Evolutionary conservation across 2,329 filamentous ascomycete genomes (phyloP).

Genomic region (Sporothrix pallida): DNA sequence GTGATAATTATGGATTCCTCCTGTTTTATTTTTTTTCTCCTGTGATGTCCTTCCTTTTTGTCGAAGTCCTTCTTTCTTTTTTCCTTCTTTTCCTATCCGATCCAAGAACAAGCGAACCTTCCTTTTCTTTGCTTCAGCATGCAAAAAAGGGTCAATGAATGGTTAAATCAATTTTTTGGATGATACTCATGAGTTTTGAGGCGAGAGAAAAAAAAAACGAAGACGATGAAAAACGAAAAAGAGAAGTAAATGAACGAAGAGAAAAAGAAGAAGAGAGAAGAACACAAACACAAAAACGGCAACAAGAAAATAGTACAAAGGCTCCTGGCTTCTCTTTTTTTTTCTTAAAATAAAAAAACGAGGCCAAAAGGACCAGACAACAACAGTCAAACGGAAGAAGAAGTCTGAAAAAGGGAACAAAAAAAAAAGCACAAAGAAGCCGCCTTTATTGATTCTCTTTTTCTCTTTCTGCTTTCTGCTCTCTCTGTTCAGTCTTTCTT

Average conservation of each 20-base stretch:
- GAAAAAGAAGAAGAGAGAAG: constrained; percentile 9
- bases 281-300: constrained; percentile 46
- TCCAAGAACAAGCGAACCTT: neutral
- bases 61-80: neutral
- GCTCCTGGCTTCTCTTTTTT: constrained; percentile 4
- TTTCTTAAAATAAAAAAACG: neutral
- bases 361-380: constrained; percentile 26
- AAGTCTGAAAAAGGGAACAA: neutral
- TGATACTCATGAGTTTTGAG: constrained; percentile 36
- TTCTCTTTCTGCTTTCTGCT: constrained; percentile 7
- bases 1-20: constrained; percentile 20
- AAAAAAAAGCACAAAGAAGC: constrained; percentile 29
- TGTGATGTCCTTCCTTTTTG: neutral
- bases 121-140: constrained; percentile 44
- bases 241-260: constrained; percentile 46
- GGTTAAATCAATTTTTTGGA: constrained; percentile 40
- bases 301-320: constrained; percentile 57
- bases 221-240: constrained; percentile 26
- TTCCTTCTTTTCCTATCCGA: constrained; percentile 24
- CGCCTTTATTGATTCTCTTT: constrained; percentile 23
- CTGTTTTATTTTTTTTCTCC: constrained; percentile 30
- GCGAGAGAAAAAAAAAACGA: constrained; percentile 22
- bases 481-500: neutral
- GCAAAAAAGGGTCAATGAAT: constrained; percentile 39
- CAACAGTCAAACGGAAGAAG: neutral